Evolutionary conservation across 495 filamentous ascomycete species (phyloP), one percentile per base, ranked within the genome.

Genomic region (Talaromyces proteolyticus): DNA sequence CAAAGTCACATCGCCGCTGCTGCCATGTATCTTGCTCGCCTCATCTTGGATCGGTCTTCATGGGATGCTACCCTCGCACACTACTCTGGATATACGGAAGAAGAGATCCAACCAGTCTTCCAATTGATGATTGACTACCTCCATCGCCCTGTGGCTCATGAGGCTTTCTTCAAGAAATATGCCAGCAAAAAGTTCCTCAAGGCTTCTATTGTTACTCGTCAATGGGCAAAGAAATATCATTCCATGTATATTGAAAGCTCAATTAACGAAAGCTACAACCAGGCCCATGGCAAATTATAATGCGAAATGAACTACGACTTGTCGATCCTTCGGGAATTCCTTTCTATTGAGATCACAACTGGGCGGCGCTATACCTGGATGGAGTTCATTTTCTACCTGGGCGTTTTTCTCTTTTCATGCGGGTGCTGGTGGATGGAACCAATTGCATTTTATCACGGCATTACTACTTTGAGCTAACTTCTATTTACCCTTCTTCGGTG

Each of bases 91-190:
- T 98, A 97, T 60, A 82, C 81, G 6, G 91, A 97, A 66, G 83
- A 88, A 23, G 88, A 97, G 63, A 90, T 98, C 53, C 79, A 89
- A 58, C 92, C 94, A 5, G 90, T 96, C 43, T 89, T 95, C 68
- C 78, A 82, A 56, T 73, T 96, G 43, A 96, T 98, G 92, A 79
- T 98, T 49, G 90, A 97, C 61, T 97, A 97, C 61, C 82, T 97
- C 26, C 85, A 83, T 50, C 80, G 84, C 7, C 93, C 94, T 24
- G 89, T 96, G 40, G 77, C 78, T 36, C 93, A 97, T 57, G 90
- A 96, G 66, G 93, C 94, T 16, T 97, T 98, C 79, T 97, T 95
- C 78, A 93, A 92, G 78, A 98, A 98, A 66, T 98, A 98, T 61
- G 93, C 94, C 14, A 93, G 89, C 79, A 97, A 96, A 75, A 95